Percentiles rank a stretch among this genome's conserved stretches.
These are phyloP conservation scores for Jackrogersella multiformis DNA, from an alignment of 495 filamentous ascomycete genomes.

Conservation along the genomic window DNA sequence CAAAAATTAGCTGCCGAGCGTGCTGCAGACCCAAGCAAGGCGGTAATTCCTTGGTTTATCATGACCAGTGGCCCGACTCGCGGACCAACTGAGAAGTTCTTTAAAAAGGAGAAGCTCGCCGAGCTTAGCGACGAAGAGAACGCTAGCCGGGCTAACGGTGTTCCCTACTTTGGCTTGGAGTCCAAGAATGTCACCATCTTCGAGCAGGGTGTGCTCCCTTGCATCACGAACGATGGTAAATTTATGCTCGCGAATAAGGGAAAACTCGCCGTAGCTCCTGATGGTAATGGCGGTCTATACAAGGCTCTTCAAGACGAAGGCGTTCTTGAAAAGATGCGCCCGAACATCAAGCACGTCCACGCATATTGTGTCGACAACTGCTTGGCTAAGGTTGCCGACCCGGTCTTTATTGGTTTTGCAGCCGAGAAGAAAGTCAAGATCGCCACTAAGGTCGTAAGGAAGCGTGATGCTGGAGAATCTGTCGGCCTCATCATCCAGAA, in stretches of 20 bases:
- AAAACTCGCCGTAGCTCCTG: constrained; percentile 95
- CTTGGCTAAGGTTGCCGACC: constrained; percentile 96
- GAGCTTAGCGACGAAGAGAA: constrained; percentile 45
- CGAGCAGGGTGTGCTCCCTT: constrained; percentile 96
- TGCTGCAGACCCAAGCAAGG: constrained; percentile 65
- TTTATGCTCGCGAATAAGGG: constrained; percentile 92
- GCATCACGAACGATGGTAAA: constrained; percentile 97
- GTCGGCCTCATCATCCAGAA: constrained; percentile 94
- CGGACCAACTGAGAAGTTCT: constrained; percentile 90
- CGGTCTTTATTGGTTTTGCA: constrained; percentile 93
- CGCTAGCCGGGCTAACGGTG: constrained; percentile 35
- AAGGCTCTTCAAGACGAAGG: constrained; percentile 83
- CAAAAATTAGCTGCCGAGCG: constrained; percentile 81
- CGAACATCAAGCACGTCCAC: constrained; percentile 95
- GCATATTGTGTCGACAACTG: constrained; percentile 99
- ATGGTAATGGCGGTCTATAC: constrained; percentile 98
- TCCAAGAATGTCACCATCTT: constrained; percentile 91
- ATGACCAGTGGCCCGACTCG: constrained; percentile 99
- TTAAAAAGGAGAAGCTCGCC: constrained; percentile 72
- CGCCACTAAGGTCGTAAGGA: constrained; percentile 97
- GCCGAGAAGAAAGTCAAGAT: constrained; percentile 92
- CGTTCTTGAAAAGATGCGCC: constrained; percentile 88
- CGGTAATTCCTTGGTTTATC: constrained; percentile 95
- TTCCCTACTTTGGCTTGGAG: constrained; percentile 81
- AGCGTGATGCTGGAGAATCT: constrained; percentile 95